Evolutionary conservation across 495 filamentous ascomycete species (phyloP), one percentile per base, ranked within the genome.

Genomic region (Articulospora tetracladia): DNA sequence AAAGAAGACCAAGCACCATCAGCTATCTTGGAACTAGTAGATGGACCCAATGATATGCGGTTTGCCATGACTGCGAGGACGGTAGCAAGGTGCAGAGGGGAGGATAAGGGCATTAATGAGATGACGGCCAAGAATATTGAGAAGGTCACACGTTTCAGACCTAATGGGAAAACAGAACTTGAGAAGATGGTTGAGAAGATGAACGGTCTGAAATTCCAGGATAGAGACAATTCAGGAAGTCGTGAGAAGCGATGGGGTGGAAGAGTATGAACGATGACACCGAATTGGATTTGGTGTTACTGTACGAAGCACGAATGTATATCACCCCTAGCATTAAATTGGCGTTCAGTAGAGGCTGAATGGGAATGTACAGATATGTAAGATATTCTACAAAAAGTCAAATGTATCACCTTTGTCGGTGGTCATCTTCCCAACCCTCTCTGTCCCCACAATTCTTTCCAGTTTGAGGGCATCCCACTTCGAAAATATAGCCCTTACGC

Each of bases 11-110:
- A 96, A 76, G 93, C 90, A 2, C 80, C 85, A 32, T 89, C 85
- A 22, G 94, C 94, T 0, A 95, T 98, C 65, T 83, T 98, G n/a
- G 94, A 98, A 73, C 81, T 98, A 13, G 92, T 98, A 47, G 94
- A 98, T 71, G 93, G 93, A 44, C 93, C 92, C 17, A 89, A 86
- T 73, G 94, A 98, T 74, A 91, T 96, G 82, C 87, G 93, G 1
- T 98, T 98, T 76, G 88, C 89, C 55, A 85, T 97, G 79, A 96
- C 92, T 17, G 94, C 94, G 3, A 83, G 83, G 49, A 85, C 89
- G 0, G 76, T 98, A 0, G 89, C 86, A 36, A 79, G 80, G 41
- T 77, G 87, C 64, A 76, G 86, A 30, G 70, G 67, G 13, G 66
- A 82, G 53, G 75, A 76, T 39, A 77, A 75, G 51, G 57, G 65